Percentiles rank a stretch among this genome's conserved stretches.
Evolutionary conservation across 106 monocot species (phyloP).

Genomic region (Gastrodia elata): DNA sequence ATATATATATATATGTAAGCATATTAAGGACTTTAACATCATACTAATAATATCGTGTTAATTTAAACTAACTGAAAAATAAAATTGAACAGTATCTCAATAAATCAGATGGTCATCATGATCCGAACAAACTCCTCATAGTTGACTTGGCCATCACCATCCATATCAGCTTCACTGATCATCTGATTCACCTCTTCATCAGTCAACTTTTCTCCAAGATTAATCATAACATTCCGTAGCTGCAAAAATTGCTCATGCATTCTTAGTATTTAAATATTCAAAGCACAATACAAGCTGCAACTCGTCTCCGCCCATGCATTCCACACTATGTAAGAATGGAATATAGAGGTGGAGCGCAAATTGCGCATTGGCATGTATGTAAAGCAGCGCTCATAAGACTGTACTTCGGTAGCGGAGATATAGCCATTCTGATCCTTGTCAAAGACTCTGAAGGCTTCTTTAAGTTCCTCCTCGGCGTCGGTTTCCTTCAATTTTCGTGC

Average conservation of each 20-base stretch:
- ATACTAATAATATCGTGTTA: no score
- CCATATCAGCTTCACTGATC: constrained; percentile 30
- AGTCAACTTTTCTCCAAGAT: constrained; percentile 24
- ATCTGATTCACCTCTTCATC: constrained; percentile 45
- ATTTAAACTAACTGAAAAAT: no score
- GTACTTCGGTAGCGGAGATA: constrained; percentile 45
- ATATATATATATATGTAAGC: no score
- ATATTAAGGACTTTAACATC: no score
- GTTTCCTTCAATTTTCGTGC: constrained; percentile 33
- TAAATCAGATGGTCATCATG: constrained; percentile 31
- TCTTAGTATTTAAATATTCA: no score
- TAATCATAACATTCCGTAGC: constrained; percentile 27
- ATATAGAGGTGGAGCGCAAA: background rate
- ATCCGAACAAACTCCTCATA: constrained; percentile 50
- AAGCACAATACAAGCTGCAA: no score
- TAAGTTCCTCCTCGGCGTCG: constrained; percentile 43
- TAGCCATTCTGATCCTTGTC: constrained; percentile 51
- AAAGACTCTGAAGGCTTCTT: constrained; percentile 44
- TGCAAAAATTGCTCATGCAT: background rate
- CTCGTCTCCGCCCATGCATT: no score
- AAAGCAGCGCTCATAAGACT: background rate
- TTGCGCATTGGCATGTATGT: background rate
- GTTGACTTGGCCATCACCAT: constrained; percentile 57
- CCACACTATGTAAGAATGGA: no score
- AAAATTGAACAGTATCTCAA: no score